A percentile compares a stretch with the other conserved stretches of the same genome.
These are phyloP conservation scores for Podosphaera xanthii DNA, from an alignment of 2,329 filamentous ascomycete genomes.

Conservation along the genomic window DNA sequence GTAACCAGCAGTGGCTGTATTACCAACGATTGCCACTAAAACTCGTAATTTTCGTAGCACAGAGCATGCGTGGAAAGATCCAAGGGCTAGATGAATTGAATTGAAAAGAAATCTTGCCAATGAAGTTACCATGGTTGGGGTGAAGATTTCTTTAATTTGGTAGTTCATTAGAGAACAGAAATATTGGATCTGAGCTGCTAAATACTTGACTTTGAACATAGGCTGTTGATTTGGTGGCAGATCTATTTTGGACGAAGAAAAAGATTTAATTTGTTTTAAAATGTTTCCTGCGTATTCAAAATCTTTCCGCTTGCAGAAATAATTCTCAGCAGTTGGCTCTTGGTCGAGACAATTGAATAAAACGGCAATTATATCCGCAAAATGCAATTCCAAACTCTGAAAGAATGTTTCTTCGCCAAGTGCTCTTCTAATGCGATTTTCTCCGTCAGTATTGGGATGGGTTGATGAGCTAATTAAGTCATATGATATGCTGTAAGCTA, in stretches of 20 bases:
- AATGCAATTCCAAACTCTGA: constrained; percentile 40
- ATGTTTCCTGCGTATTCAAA: constrained; percentile 38
- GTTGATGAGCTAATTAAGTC: constrained; percentile 32
- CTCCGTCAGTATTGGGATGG: constrained; percentile 29
- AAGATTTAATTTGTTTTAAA: constrained; percentile 44
- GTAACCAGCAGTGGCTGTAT: constrained; percentile 52
- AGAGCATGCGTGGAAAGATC: constrained; percentile 67
- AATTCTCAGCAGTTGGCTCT: constrained; percentile 48
- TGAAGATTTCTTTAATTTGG: constrained; percentile 47
- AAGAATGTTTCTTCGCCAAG: constrained; percentile 45
- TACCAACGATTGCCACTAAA: constrained; percentile 54
- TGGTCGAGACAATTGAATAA: constrained; percentile 61
- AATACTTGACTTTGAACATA: constrained; percentile 55
- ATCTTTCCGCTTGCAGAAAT: constrained; percentile 33
- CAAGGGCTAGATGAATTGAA: constrained; percentile 60
- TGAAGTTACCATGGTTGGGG: constrained; percentile 47
- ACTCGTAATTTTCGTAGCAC: constrained; percentile 71
- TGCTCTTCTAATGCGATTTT: constrained; percentile 42
- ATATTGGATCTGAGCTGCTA: constrained; percentile 52
- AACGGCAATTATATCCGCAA: constrained; percentile 52
- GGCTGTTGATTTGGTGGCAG: constrained; percentile 70
- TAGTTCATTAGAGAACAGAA: constrained; percentile 52
- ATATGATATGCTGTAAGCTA: constrained; percentile 66
- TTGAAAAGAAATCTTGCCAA: constrained; percentile 59
- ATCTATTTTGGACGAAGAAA: constrained; percentile 38